Evolutionary conservation across 2,329 filamentous ascomycete genomes (phyloP), one percentile per base, ranked within the genome.

Genomic region (Neocatenulostroma microsporum): DNA sequence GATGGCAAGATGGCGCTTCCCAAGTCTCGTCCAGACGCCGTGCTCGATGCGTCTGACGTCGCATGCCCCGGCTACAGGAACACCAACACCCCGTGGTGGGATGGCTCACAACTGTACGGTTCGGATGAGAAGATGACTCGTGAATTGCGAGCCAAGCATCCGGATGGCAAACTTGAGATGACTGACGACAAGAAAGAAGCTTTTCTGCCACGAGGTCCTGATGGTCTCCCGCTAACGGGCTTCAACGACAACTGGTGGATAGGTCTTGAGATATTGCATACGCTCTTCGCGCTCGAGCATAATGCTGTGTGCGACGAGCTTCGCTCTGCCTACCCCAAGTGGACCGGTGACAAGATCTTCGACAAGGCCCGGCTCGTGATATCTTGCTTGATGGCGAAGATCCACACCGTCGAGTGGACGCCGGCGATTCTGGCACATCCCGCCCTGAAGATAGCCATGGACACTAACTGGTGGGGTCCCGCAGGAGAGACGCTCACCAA

Each of bases 391-490:
- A 68, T 69, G 65, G 66, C 67, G 4, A 70, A 70, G 49, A 69
- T 70, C 27, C 66, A 70, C 42, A 69, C 67, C 0, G 58, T 68
- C 3, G 66, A 70, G 48, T 70, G 67, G 67, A 69, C 67, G 3
- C 66, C 65, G 2, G 67, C 64, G 3, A 68, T 70, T 21, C 56
- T 69, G 2, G 57, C 60, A 0, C 66, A 69, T 29, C 67, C 66
- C 15, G 56, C 55, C 0, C 52, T 69, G 1, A 39, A 68, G 35
- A 54, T 68, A n/a, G 56, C 47, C 32, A 67, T 69, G 66, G 50
- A 51, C 13, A 62, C 62, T 23, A 68, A 69, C 41, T 69, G 65
- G 66, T 68, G 62, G 62, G 65, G 65, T 3, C 43, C 68, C 4
- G 54, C 59, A 6, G 66, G 66, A 3, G 63, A 67, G 41, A 57